These are phyloP conservation scores for Candida cerambycidarum DNA, from an alignment of 805 yeast genomes.

Conservation along the genomic window DNA sequence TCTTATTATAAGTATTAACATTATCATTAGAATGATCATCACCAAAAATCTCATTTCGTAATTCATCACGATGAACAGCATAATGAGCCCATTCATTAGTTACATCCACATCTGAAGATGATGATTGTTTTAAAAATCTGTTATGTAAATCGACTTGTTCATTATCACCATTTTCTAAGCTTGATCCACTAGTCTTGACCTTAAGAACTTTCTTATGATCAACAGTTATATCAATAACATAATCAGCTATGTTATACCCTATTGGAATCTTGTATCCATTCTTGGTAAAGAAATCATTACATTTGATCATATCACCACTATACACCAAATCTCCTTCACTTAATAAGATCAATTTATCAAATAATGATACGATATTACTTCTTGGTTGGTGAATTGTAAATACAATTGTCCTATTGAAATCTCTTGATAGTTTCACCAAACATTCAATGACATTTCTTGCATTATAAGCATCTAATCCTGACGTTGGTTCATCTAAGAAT, in stretches of 20 bases:
- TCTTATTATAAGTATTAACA: conserved; percentile 14
- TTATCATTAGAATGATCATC: not conserved
- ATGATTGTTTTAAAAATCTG: conserved; percentile 23
- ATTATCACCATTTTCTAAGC: conserved; percentile 14
- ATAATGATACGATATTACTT: conserved; percentile 88
- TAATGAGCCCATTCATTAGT: conserved; percentile 86
- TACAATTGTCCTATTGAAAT: conserved; percentile 81
- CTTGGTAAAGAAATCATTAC: conserved; percentile 70
- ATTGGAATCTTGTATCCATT: conserved; percentile 82
- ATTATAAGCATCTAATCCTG: conserved; percentile 92
- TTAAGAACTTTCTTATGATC: conserved; percentile 44
- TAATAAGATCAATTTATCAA: conserved; percentile 76
- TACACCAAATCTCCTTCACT: conserved; percentile 85
- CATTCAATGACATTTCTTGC: conserved; percentile 90
- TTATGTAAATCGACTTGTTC: conserved; percentile 29
- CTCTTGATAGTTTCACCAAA: conserved; percentile 73
- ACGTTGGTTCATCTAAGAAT: conserved; percentile 85
- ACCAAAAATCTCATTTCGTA: not conserved
- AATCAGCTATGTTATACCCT: conserved; percentile 94
- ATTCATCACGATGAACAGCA: conserved; percentile 78
- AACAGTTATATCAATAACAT: conserved; percentile 85
- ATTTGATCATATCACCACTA: conserved; percentile 78
- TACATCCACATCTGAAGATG: conserved; percentile 46
- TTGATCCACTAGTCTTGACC: conserved; percentile 19
- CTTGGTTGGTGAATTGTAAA: conserved; percentile 97